These are phyloP conservation scores for Ophiocordyceps camponoti-rufipedis DNA, from an alignment of 2,329 filamentous ascomycete genomes.

Conservation along the genomic window DNA sequence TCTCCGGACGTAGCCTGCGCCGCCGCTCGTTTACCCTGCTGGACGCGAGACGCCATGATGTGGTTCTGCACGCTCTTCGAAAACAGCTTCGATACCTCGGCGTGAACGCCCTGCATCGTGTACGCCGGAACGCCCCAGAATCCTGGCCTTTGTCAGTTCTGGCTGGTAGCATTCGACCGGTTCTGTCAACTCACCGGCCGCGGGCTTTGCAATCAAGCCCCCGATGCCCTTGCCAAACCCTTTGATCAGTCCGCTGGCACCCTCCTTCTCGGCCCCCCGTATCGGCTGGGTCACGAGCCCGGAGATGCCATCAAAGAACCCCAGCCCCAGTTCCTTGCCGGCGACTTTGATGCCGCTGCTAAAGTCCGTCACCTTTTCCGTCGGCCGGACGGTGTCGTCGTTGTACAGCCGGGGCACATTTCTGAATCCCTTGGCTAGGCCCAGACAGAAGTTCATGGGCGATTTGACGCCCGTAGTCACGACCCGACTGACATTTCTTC, in stretches of 20 bases:
- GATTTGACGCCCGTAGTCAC: slow-evolving; percentile 59
- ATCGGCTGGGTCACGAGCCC: slow-evolving; percentile 66
- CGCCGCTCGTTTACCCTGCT: slow-evolving; percentile 56
- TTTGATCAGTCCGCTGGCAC: slow-evolving; percentile 47
- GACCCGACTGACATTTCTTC: slow-evolving; percentile 52
- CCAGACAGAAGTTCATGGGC: slow-evolving; percentile 71
- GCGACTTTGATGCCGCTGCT: slow-evolving; percentile 61
- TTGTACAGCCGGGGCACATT: slow-evolving; percentile 77
- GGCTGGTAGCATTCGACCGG: not conserved
- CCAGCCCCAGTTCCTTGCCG: slow-evolving; percentile 58
- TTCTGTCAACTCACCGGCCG: slow-evolving; percentile 38
- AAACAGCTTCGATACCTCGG: slow-evolving; percentile 54
- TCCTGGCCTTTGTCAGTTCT: slow-evolving; percentile 15
- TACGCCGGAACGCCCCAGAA: slow-evolving; percentile 62
- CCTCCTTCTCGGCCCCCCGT: slow-evolving; percentile 33
- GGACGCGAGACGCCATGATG: slow-evolving; percentile 57
- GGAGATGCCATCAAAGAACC: slow-evolving; percentile 65
- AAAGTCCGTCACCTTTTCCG: slow-evolving; percentile 62
- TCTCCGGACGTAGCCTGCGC: slow-evolving; percentile 35
- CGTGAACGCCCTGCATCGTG: slow-evolving; percentile 65
- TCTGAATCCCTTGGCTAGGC: slow-evolving; percentile 70
- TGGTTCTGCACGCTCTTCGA: slow-evolving; percentile 59
- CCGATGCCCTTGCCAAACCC: slow-evolving; percentile 71
- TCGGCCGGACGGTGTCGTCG: slow-evolving; percentile 62
- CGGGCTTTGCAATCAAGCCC: slow-evolving; percentile 66